Base-by-base conservation (phyloP, 1,139 yeast species). In the Debaryomycetaceae sp. region DNA sequence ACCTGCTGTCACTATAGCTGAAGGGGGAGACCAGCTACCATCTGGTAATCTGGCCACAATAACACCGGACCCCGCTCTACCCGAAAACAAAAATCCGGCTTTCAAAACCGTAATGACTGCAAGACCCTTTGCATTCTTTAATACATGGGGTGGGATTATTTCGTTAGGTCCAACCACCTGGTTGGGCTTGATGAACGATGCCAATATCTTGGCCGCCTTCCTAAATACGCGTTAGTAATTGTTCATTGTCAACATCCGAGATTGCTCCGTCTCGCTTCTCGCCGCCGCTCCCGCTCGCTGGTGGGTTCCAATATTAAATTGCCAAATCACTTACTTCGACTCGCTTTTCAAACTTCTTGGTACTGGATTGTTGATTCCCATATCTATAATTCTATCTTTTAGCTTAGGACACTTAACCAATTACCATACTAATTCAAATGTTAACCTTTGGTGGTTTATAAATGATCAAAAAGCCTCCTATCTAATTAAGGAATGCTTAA, bases 21-120 rank as follows among this genome's bases (percentile, higher is more conserved):
- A 85, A 1, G 99, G 99, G 1, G 98, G 95, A n/a, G 97, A 89
- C 99, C 99, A 93, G 0, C 83, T 68, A 1, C 98, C 98, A 65
- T 93, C 99, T 2, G 95, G 95, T 43, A 93, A 75, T 50, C 98
- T 75, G 6, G 98, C 97, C 27, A 93, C 95, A 51, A 93, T 87
- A 34, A 93, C 89, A 50, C 99, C 99, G 1, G 97, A 88, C 23
- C 99, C 99, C 1, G 97, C 98, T 63, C 99, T 81, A 33, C 98
- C 99, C 4, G 97, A 87, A 62, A 93, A 93, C 50, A 93, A 73
- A 61, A 93, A 93, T 2, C 99, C 99, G 1, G 98, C 99, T 63
- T 95, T 93, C 49, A 93, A 72, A 17, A 93, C 97, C 1, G 98
- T 93, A 52, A 93, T 78, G 38, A 93, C 68, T 2, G 96, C 98